Conservation (phyloP, 129 eudicot genomes). For the Saposhnikovia divaricata region DNA sequence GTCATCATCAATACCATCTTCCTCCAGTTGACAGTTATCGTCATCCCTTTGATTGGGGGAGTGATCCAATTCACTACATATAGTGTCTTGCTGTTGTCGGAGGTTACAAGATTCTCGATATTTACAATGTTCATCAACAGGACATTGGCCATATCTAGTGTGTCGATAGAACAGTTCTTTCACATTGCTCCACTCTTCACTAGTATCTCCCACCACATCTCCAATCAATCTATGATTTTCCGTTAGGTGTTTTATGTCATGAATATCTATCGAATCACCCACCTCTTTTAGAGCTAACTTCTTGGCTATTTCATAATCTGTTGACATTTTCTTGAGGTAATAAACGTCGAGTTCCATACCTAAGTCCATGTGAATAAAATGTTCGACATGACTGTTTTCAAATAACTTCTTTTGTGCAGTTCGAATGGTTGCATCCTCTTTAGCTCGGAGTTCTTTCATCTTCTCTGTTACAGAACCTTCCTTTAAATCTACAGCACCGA, state of each 20-base stretch:
- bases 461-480: slow-evolving; percentile 61
- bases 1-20: slow-evolving; percentile 14
- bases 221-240: slow-evolving; percentile 7
- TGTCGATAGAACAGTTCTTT: neutral
- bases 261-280: slow-evolving; percentile 11
- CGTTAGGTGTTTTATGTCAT: no score
- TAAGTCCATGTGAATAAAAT: slow-evolving; percentile 70
- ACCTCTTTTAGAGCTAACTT: neutral
- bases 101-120: slow-evolving; percentile 2
- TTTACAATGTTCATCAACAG: slow-evolving; percentile 7
- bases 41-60: slow-evolving; percentile 6
- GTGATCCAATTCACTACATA: neutral
- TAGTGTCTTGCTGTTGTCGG: neutral
- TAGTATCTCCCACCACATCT: no score
- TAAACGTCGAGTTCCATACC: slow-evolving; percentile 47
- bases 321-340: no score
- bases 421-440: slow-evolving; percentile 56
- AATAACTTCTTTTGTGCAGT: slow-evolving; percentile 63
- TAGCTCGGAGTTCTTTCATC: slow-evolving; percentile 41
- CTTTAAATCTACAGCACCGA: slow-evolving; percentile 1
- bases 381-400: slow-evolving; percentile 44
- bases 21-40: slow-evolving; percentile 1
- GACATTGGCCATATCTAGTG: slow-evolving; percentile 29
- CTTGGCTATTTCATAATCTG: no score
- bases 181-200: no score